A percentile compares a stretch with the other conserved stretches of the same genome.
Conservation (phyloP, 2,329 filamentous ascomycete species). For the Plenodomus tracheiphilus region DNA sequence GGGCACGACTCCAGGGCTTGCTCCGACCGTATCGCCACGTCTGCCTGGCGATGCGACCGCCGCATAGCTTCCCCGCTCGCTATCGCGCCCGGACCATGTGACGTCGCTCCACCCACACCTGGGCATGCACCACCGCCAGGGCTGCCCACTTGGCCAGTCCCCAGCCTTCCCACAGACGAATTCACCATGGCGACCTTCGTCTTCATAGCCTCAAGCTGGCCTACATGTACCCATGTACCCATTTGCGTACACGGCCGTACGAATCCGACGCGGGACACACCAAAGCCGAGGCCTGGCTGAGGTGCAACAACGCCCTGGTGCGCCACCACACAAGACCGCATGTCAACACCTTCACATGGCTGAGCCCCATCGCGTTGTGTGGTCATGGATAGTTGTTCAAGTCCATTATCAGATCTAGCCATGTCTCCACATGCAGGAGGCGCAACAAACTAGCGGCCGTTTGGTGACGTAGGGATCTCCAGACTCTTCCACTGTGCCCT, state of each 20-base stretch:
- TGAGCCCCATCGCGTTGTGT: neutral
- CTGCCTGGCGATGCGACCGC: neutral
- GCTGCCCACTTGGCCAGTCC: no score
- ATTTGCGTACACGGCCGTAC: no score
- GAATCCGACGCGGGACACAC: no score
- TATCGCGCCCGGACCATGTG: conserved; percentile 34
- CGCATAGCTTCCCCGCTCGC: conserved; percentile 26
- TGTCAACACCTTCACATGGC: no score
- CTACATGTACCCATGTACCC: no score
- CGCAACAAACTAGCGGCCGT: conserved; percentile 19
- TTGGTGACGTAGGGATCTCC: conserved; percentile 24
- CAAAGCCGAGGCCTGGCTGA: no score
- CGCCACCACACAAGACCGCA: neutral
- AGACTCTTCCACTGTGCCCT: neutral
- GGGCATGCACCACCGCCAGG: no score
- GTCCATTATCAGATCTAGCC: neutral
- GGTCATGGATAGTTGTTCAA: neutral
- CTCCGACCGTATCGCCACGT: conserved; percentile 8
- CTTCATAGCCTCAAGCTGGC: no score
- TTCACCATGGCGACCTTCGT: no score
- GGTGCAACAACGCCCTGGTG: no score
- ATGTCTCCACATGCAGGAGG: conserved; percentile 15
- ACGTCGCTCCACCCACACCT: conserved; percentile 7
- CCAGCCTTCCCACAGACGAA: no score
- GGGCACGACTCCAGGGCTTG: neutral